Evolutionary conservation across 2,329 filamentous ascomycete species (phyloP).

Genomic region (Ampelomyces quisqualis): DNA sequence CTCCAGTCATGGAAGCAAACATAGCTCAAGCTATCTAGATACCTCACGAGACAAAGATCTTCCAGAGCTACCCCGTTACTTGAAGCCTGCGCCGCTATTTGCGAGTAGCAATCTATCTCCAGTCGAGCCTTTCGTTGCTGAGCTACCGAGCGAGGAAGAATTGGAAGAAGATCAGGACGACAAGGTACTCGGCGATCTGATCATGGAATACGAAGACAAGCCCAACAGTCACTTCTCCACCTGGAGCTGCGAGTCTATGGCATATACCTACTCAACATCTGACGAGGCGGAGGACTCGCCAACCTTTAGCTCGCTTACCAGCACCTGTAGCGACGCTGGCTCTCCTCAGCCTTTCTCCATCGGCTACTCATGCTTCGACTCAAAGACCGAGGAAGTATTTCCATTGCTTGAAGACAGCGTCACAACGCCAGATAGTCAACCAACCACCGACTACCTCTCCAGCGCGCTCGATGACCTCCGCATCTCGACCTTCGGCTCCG

Average conservation of each 20-base stretch:
- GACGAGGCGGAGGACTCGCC: constrained; percentile 32
- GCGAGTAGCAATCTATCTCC: constrained; percentile 17
- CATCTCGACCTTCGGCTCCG: constrained; percentile 32
- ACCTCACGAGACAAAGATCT: constrained; percentile 32
- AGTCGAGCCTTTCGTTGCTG: constrained; percentile 10
- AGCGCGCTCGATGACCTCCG: constrained; percentile 24
- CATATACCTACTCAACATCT: constrained; percentile 24
- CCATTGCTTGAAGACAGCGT: constrained; percentile 8
- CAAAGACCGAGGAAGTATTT: constrained; percentile 2
- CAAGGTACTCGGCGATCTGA: constrained; percentile 11
- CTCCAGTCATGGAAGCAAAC: constrained; percentile 29
- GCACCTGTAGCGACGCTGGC: constrained; percentile 28
- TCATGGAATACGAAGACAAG: constrained; percentile 16
- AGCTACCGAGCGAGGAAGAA: constrained; percentile 8
- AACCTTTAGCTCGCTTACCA: constrained; percentile 37
- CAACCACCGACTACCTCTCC: constrained; percentile 10
- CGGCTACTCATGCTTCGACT: constrained; percentile 21
- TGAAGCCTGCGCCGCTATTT: constrained; percentile 34
- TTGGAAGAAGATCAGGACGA: constrained; percentile 21
- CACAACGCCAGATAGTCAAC: constrained; percentile 11
- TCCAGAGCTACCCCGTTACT: constrained; percentile 33
- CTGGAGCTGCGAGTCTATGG: constrained; percentile 33
- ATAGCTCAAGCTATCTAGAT: constrained; percentile 16
- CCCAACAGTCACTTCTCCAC: constrained; percentile 37
- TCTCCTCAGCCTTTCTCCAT: constrained; percentile 25